Percentiles rank a stretch among this genome's conserved stretches.
Conservation (phyloP, 352 stramenopile species). For the Globisporangium orthogonon region DNA sequence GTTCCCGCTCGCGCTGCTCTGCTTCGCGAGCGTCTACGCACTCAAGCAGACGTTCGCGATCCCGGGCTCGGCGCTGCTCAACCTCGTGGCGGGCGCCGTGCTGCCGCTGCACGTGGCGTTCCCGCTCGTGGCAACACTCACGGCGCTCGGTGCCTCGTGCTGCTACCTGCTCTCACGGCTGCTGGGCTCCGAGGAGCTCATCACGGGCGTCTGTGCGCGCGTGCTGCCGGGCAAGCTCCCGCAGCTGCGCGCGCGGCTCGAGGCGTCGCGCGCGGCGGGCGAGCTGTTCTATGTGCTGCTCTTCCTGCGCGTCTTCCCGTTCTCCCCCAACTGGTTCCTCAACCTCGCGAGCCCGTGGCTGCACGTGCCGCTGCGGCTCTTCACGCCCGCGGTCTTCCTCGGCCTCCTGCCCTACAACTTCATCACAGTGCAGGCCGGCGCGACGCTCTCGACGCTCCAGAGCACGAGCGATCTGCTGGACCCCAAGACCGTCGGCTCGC, state of each 20-base stretch:
- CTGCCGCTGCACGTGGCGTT: constrained; percentile 60
- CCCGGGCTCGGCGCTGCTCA: constrained; percentile 66
- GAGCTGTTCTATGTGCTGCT: constrained; percentile 60
- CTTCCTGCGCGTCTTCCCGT: constrained; percentile 76
- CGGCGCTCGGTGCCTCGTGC: constrained; percentile 58
- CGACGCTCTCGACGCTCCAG: constrained; percentile 63
- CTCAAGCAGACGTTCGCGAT: constrained; percentile 87
- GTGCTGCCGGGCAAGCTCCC: constrained; percentile 55
- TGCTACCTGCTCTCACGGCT: constrained; percentile 69
- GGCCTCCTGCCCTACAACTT: constrained; percentile 83
- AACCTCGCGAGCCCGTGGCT: constrained; percentile 80
- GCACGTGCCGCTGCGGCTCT: constrained; percentile 56
- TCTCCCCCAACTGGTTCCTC: constrained; percentile 83
- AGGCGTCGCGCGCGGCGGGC: constrained; percentile 32
- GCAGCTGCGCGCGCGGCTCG: constrained; percentile 43
- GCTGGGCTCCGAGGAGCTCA: constrained; percentile 49
- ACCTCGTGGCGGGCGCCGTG: constrained; percentile 65
- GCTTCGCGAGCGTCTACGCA: constrained; percentile 67
- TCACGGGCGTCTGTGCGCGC: constrained; percentile 51
- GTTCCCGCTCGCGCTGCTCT: constrained; percentile 58
- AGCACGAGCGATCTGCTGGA: constrained; percentile 67
- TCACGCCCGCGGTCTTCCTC: constrained; percentile 55
- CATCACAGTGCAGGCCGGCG: constrained; percentile 69
- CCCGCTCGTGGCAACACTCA: constrained; percentile 56
- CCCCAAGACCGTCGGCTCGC: constrained; percentile 40